Evolutionary conservation across 1,139 yeast genomes (phyloP), one percentile per base, ranked within the genome.

Genomic region (Scheffersomyces titani): DNA sequence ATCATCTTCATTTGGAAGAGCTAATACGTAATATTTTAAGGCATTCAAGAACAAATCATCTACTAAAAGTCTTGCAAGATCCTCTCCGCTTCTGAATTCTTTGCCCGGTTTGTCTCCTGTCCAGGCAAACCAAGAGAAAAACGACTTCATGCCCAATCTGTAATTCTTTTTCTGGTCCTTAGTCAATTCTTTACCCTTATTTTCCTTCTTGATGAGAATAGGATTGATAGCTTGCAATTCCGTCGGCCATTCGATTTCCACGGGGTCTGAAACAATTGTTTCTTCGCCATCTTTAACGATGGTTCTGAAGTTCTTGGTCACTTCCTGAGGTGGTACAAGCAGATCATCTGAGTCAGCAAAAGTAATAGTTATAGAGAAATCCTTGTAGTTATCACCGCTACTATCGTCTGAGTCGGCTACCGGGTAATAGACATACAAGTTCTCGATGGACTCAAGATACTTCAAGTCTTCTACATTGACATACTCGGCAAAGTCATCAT

Each of bases 71-170:
- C 84, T 74, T 0, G 93, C 86, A 60, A 89, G 75, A 16, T 87
- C 91, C 61, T 86, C 92, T 16, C 93, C 94, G 60, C 80, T 78
- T 61, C 92, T 81, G 65, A 84, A 88, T 65, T 89, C 93, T 66
- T 88, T 88, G 1, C 90, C 90, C 1, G 89, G 88, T 64, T 86
- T 87, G 53, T 69, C 69, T 0, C 93, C 94, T 0, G 93, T 88
- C 94, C 94, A 89, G 51, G 76, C 74, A 65, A 88, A 88, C 85
- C 89, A 89, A 3, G 91, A 85, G 69, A 88, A 88, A 64, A 89
- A 84, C 5, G 91, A 85, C 65, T 86, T 86, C 92, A 88, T 88
- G 3, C 92, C 92, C 36, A 78, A 65, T 57, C 92, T 74, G 66
- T 88, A 88, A 52, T 76, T 75, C 63, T 82, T 85, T 69, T 88